Conservation (phyloP, 2,329 filamentous ascomycete species). For the Paecilomyces variotii region DNA sequence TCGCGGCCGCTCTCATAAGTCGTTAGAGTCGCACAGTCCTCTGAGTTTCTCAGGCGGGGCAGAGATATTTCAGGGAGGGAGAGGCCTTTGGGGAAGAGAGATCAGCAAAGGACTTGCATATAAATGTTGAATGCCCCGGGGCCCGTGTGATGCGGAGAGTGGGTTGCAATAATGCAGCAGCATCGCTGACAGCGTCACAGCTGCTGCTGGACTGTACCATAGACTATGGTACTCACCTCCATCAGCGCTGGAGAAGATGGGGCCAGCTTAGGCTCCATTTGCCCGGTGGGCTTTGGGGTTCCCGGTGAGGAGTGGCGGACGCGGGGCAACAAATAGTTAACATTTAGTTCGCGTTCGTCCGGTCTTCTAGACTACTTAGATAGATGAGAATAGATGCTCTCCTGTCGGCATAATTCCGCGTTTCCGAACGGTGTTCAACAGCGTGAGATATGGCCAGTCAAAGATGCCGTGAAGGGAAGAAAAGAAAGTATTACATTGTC, state of each 20-base stretch:
- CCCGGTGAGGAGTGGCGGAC: background rate
- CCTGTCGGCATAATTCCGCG: background rate
- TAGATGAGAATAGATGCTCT: background rate
- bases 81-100: background rate
- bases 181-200: background rate
- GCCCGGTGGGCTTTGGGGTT: slow-evolving; percentile 3
- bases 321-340: background rate
- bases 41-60: background rate
- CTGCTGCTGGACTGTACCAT: background rate
- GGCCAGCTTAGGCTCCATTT: slow-evolving; percentile 6
- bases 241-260: background rate
- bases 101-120: background rate
- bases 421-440: background rate
- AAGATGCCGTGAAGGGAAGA: background rate
- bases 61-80: background rate
- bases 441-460: background rate
- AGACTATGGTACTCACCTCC: background rate
- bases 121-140: background rate
- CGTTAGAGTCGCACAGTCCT: background rate
- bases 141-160: background rate
- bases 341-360: background rate
- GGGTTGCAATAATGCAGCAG: background rate
- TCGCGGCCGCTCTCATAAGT: background rate
- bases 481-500: background rate
- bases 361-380: background rate